Percentiles rank a stretch among this genome's conserved stretches.
phyloP scores from a whole-genome alignment of 2,329 filamentous ascomycete species.

The Exophiala spinifera region DNA sequence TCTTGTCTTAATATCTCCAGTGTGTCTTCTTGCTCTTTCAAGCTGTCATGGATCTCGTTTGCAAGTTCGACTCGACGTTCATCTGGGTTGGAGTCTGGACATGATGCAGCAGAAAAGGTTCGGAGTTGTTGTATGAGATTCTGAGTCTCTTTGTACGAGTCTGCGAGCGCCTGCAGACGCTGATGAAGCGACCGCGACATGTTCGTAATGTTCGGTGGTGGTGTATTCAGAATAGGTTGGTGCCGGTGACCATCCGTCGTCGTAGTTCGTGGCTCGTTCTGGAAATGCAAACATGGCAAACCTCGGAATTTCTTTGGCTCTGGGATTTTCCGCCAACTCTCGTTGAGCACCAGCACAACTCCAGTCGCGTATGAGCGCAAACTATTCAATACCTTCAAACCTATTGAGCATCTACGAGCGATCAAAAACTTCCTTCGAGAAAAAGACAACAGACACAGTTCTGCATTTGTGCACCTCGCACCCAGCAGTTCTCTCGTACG shows the following conservation, averaged over 20 bases:
- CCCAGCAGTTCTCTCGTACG: too few species aligned
- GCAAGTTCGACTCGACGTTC: conserved; percentile 66
- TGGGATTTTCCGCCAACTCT: neutral
- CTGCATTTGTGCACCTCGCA: too few species aligned
- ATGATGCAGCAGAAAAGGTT: conserved; percentile 61
- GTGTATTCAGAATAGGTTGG: neutral
- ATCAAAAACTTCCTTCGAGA: too few species aligned
- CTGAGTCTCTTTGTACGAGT: conserved; percentile 52
- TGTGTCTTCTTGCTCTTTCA: conserved; percentile 79
- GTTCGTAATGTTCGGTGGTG: neutral
- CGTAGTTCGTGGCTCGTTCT: neutral
- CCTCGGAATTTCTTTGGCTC: conserved; percentile 7
- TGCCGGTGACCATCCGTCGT: neutral
- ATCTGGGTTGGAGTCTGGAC: conserved; percentile 61
- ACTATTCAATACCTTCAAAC: too few species aligned
- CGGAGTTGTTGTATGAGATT: conserved; percentile 56
- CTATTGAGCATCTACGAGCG: too few species aligned
- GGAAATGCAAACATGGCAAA: conserved; percentile 18
- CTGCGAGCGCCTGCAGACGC: conserved; percentile 52
- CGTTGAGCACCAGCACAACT: neutral
- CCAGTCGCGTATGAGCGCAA: neutral
- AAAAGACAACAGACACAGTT: too few species aligned
- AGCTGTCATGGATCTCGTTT: conserved; percentile 72
- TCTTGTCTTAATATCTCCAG: conserved; percentile 78
- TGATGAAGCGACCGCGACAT: conserved; percentile 47